Conservation (phyloP, 2,329 filamentous ascomycete species). For the Penicillium concentricum region DNA sequence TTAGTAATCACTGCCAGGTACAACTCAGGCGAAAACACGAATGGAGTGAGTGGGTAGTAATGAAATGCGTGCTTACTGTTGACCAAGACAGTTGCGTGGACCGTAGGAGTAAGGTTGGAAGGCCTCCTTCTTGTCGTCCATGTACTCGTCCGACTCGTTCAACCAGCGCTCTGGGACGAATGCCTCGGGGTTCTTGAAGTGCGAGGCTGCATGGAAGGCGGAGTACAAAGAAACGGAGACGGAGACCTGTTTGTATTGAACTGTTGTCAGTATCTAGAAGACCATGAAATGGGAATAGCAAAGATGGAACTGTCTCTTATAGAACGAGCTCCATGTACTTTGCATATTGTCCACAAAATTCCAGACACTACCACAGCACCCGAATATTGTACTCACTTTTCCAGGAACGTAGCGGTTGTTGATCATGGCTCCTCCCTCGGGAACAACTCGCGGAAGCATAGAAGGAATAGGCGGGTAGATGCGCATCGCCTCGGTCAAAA, state of each 20-base stretch:
- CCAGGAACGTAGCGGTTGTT: slow-evolving; percentile 26
- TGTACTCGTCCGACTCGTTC: slow-evolving; percentile 15
- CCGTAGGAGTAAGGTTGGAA: slow-evolving; percentile 34
- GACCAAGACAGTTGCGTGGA: slow-evolving; percentile 32
- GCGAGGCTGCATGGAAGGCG: slow-evolving; percentile 5
- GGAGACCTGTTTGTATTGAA: slow-evolving; percentile 9
- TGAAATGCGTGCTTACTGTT: slow-evolving; percentile 13
- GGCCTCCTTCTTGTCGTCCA: slow-evolving; percentile 31
- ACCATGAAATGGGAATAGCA: neutral
- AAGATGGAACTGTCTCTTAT: neutral
- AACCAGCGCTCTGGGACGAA: slow-evolving; percentile 37
- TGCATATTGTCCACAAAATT: too few relatives aligned
- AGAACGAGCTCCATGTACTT: neutral
- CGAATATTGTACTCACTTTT: slow-evolving; percentile 16
- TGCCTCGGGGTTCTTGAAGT: slow-evolving; percentile 21
- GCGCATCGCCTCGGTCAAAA: slow-evolving; percentile 27
- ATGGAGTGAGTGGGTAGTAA: neutral
- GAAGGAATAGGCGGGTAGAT: slow-evolving; percentile 30
- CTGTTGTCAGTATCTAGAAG: neutral
- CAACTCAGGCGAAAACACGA: neutral
- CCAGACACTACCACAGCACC: neutral
- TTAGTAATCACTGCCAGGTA: neutral
- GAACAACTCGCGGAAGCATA: slow-evolving; percentile 32
- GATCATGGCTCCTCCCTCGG: slow-evolving; percentile 28
- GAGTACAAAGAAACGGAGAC: slow-evolving; percentile 17